These are phyloP conservation scores for Colletotrichum costaricense DNA, from an alignment of 2,329 filamentous ascomycete species.

Conservation along the genomic window DNA sequence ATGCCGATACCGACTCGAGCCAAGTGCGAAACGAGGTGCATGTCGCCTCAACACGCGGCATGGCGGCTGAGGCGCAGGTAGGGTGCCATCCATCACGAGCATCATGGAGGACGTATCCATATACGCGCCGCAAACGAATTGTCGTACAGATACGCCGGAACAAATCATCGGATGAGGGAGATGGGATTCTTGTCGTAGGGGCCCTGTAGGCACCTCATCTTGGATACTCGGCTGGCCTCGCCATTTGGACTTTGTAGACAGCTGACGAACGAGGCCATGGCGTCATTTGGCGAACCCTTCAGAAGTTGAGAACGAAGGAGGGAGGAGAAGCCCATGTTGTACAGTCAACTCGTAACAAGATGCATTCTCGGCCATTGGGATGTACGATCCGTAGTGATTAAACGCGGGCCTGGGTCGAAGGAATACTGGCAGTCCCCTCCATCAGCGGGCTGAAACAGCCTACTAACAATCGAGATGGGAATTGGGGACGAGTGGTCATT, in stretches of 20 bases:
- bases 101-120: background rate
- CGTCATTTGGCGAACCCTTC: constrained; percentile 6
- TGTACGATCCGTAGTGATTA: constrained; percentile 29
- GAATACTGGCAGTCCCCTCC: background rate
- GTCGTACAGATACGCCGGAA: background rate
- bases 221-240: background rate
- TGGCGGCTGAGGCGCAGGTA: background rate
- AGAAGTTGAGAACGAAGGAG: background rate
- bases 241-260: background rate
- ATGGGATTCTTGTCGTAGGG: background rate
- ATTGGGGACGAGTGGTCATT: background rate
- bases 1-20: background rate
- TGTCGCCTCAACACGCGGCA: constrained; percentile 15
- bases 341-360: constrained; percentile 2
- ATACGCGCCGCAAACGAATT: constrained; percentile 11
- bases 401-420: background rate
- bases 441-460: constrained; percentile 26
- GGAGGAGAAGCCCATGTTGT: background rate
- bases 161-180: background rate
- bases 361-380: constrained; percentile 17
- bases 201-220: background rate
- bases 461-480: constrained; percentile 22
- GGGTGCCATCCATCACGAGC: background rate
- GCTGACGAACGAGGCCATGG: background rate
- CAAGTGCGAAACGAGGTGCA: constrained; percentile 6